Base-by-base conservation (phyloP, 2,329 filamentous ascomycete species). In the Penicillium glabrum region DNA sequence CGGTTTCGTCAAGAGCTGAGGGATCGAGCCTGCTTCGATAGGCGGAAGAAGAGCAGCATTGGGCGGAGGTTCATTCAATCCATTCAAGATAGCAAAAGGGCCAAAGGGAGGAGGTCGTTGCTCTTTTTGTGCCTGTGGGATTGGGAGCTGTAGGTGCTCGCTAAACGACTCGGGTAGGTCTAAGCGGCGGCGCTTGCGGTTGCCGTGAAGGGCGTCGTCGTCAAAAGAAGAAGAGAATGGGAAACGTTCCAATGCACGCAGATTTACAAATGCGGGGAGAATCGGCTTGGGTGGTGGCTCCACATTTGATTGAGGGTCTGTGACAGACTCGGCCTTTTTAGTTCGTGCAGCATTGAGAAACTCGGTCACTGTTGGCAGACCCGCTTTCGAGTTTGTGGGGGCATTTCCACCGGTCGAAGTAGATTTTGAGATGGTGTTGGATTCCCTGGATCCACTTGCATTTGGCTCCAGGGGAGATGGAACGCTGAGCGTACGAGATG, bases 21-120 rank as follows among this genome's bases (percentile, higher is more conserved):
- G 67, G 27, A 75, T 71, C 13, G 72, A 61, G 45, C 81, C 80
- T 29, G 80, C 77, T 61, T 82, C 83, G 53, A 88, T 88, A 4
- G 83, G 83, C 6, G 85, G 85, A 47, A 87, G 80, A 7, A 87
- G 71, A 13, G 82, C 80, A 46, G 83, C 83, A 68, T 86, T 82
- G 9, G 84, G 84, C 14, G 85, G 85, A 3, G 85, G 85, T 60
- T 88, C 84, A 70, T 87, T 84, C 44, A 88, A 70, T 8, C 84
- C 84, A 64, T 85, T 85, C 11, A 88, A 70, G 58, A 80, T 79
- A 45, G 78, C 75, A 61, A 80, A 74, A 24, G 77, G 73, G 24
- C 76, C 72, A 63, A 79, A 76, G 7, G 77, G 73, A 43, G 71
- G 75, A n/a, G 69, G 73, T 46, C 77, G 74, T 54, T 74, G 73